Evolutionary conservation across 345 rosid genomes (phyloP), one percentile per base, ranked within the genome.

Genomic region (Nephelium lappaceum): DNA sequence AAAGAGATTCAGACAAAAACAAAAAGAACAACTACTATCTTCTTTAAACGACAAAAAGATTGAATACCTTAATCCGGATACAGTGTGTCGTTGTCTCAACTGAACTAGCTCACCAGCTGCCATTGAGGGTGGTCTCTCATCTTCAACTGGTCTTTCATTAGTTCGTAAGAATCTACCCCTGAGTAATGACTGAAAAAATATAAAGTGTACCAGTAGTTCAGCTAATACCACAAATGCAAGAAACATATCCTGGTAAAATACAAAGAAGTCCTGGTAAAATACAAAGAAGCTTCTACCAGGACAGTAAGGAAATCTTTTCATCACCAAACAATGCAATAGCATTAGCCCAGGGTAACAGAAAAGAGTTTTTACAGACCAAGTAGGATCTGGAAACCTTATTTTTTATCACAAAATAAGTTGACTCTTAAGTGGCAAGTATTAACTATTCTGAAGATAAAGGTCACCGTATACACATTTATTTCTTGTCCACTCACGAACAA

Each of bases 111-210:
- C 98, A 81, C 90, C 78, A 41, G 99, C 88, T 49, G 97, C 99
- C 80, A 81, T 79, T 65, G 98, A 91, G 70, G 93, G 89, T 11
- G 92, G 89, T 83, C 98, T 91, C 84, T 91, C 98, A 42, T 82
- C 92, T 84, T 89, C 94, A 63, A 79, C 92, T 49, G 94, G 86
- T 82, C 91, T 90, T 88, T 96, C 99, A 80, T 86, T 75, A 65
- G 21, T 91, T 73, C 98, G 85, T 86, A 96, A 87, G 83, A 94
- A 96, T 88, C 99, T 91, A 82, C 99, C 98, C 82, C 99, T 87
- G 69, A 96, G 91, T 83, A 96, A 85, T 36, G 98, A 91, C 99
- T 94, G 89, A 58, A 88, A 83, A 80, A 67, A 75, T 36, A 51
- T 64, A 68, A n/a, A n/a, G 66, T 11, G 80, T 60, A 78, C 69